Evolutionary conservation across 2,329 filamentous ascomycete genomes (phyloP), one percentile per base, ranked within the genome.

Genomic region (Ophiocordyceps australis): DNA sequence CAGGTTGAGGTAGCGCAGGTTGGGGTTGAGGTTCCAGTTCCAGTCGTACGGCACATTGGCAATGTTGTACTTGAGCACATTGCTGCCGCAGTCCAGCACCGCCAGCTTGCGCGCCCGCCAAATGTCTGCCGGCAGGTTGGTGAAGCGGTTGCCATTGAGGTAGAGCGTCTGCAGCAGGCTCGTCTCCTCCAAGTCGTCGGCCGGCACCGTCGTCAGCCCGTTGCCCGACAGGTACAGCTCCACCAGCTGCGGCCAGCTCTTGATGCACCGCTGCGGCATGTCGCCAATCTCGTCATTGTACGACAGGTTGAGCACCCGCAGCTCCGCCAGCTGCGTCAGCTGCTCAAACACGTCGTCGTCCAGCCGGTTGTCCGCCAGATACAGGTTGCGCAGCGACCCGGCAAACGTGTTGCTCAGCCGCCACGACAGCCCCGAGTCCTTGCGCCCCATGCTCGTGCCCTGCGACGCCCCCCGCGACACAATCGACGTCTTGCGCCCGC

Each of bases 11-110:
- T 91, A 98, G 34, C 85, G 78, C 36, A 98, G 57, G 40, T 94
- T 91, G 25, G 79, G 81, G 42, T 98, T 98, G 62, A 89, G 80
- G 43, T 95, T 95, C 89, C 89, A 98, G 42, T 98, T 98, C 89
- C 89, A 98, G 46, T 98, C 89, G 45, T 98, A 98, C 0, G 86
- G 89, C 62, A 92, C 93, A 43, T 98, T 98, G 17, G 83, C 89
- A 24, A 98, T 91, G 46, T 98, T 98, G 64, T 98, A 98, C 50
- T 95, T 98, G 30, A 98, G 60, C 14, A 70, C 74, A 45, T 98
- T 98, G 60, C 80, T 94, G 32, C 85, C 86, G 34, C 91, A 91
- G 50, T 98, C 89, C 26, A 98, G 62, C 25, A 94, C 77, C 5
- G 83, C 75, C 15, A 98, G 65, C 49, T 89, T 89, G 52, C 83